Percentiles rank a stretch among this genome's conserved stretches.
Conservation (phyloP, 1,139 yeast species). For the Hyphopichia pseudoburtonii region DNA sequence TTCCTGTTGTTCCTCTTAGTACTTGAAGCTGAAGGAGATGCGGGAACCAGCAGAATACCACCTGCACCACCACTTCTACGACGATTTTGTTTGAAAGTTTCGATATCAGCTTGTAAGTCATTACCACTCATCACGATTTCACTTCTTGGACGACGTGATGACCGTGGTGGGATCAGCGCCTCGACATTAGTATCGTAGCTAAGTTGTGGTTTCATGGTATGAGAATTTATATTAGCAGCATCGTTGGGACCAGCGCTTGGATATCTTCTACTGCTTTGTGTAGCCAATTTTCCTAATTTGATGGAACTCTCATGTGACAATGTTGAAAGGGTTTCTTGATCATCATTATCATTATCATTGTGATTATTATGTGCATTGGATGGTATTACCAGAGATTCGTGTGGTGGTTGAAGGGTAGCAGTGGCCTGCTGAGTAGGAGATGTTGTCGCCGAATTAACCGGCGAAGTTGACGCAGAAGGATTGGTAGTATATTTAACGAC, state of each 20-base stretch:
- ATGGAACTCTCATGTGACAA: constrained; percentile 7
- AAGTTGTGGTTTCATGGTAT: constrained; percentile 24
- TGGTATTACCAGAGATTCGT: too few relatives aligned
- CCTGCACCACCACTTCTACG: constrained; percentile 4
- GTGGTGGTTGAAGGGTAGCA: too few relatives aligned
- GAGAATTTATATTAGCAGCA: not conserved
- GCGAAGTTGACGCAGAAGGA: too few relatives aligned
- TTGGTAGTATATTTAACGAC: not conserved
- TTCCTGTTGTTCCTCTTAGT: constrained; percentile 12
- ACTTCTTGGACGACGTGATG: constrained; percentile 41
- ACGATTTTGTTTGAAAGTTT: constrained; percentile 6
- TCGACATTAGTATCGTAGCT: constrained; percentile 39
- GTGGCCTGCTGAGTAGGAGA: too few relatives aligned
- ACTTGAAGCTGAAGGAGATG: not conserved
- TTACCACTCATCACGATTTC: constrained; percentile 18
- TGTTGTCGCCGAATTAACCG: not conserved
- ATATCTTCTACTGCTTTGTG: too few relatives aligned
- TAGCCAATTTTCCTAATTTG: constrained; percentile 15
- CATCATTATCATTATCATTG: too few relatives aligned
- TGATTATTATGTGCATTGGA: too few relatives aligned
- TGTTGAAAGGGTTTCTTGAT: constrained; percentile 7
- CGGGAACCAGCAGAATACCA: too few relatives aligned
- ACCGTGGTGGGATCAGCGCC: constrained; percentile 43
- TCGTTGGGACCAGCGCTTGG: too few relatives aligned
- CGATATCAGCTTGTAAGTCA: constrained; percentile 15